Evolutionary conservation across 192 early-diverging fungal genomes (phyloP).

Genomic region (Gamsiella multidivaricata): DNA sequence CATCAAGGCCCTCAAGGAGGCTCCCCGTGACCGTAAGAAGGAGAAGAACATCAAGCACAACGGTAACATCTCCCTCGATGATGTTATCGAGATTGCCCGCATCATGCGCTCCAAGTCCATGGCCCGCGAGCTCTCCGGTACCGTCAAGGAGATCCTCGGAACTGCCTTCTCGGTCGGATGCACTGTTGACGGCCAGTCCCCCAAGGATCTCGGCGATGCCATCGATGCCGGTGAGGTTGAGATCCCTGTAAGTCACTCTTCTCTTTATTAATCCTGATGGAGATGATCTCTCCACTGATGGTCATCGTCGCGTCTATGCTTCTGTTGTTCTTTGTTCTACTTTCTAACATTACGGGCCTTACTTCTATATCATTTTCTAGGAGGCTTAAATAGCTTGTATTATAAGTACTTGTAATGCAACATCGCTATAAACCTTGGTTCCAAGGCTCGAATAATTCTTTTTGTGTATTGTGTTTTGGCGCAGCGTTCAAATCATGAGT

Average conservation of each 20-base stretch:
- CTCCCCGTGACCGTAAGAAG: constrained; percentile 98
- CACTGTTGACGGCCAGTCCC: constrained; percentile 97
- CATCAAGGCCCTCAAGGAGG: constrained; percentile 97
- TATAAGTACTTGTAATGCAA: constrained; percentile 46
- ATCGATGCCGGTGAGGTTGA: constrained; percentile 90
- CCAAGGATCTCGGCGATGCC: constrained; percentile 86
- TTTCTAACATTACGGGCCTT: too few species aligned
- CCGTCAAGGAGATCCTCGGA: constrained; percentile 96
- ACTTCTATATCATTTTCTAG: too few species aligned
- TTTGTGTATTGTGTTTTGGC: too few species aligned
- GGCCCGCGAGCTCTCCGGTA: constrained; percentile 93
- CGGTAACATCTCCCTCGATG: constrained; percentile 95
- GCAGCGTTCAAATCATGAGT: too few species aligned
- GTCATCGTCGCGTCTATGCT: not conserved
- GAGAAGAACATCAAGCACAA: constrained; percentile 99
- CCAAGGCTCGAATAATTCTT: constrained; percentile 57
- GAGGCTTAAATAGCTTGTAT: constrained; percentile 47
- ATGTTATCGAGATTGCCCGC: constrained; percentile 95
- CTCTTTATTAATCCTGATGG: too few species aligned
- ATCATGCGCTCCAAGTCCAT: constrained; percentile 95
- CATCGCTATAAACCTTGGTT: constrained; percentile 56
- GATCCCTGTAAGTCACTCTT: constrained; percentile 55
- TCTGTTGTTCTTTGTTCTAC: constrained; percentile 1
- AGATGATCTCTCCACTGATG: too few species aligned
- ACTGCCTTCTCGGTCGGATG: constrained; percentile 96